Evolutionary conservation across 768 basidiomycete species (phyloP), one percentile per base, ranked within the genome.

Genomic region (Dendrothele bispora): DNA sequence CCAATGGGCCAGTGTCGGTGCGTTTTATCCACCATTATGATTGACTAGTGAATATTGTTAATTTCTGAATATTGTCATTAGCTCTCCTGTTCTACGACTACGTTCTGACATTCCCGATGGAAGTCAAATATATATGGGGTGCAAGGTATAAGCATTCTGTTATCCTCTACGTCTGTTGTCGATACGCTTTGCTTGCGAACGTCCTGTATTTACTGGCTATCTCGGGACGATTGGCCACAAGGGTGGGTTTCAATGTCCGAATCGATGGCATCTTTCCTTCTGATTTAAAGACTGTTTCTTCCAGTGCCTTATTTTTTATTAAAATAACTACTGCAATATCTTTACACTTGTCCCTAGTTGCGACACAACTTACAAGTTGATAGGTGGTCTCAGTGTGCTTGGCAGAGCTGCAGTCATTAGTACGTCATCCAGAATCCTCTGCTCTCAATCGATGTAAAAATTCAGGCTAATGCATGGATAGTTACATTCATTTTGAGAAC

Each of bases 101-200:
- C 37, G 52, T 54, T 24, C 48, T 69, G 22, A 68, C 67, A 1
- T 60, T 69, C 35, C 53, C 60, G 3, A 49, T 52, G 42, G 66
- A 69, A 41, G 55, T 70, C 28, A 45, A 59, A 28, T 66, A 68
- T 39, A 56, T 70, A 12, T 69, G 68, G 69, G 35, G 39, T 11
- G 38, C 56, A 12, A 56, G 50, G 39, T 54, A 67, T 22, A 49
- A 60, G 10, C 27, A 63, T 7, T 64, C 64, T 7, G 68, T 63
- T 1, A 39, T 68, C 64, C 59, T 68, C 21, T 68, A 67, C 51
- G 48, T 62, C 24, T 53, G 61, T 8, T 70, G 64, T 41, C 64
- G 68, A 24, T 70, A 70, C 38, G 68, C 65, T 3, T 53, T 70
- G 24, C 26, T 63, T 3, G 67, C 60, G 5, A 70, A 70, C 38